Evolutionary conservation across 2,329 filamentous ascomycete genomes (phyloP), one percentile per base, ranked within the genome.

Genomic region (Aspergillus jensenii): DNA sequence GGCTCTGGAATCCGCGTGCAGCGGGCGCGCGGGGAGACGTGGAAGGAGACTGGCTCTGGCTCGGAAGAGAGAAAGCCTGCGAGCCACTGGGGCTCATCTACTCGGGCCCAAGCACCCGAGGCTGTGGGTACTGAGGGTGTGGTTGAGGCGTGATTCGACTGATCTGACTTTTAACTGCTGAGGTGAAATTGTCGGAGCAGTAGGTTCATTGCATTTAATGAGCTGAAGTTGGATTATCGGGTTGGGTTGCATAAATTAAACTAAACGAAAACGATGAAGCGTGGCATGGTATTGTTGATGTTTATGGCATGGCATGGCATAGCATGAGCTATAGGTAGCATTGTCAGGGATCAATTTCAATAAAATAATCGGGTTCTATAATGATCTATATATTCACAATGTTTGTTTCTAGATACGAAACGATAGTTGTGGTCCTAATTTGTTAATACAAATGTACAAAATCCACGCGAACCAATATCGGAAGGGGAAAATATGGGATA

Each of bases 1-100:
- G 76, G 75, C 21, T 67, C 67, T 35, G 67, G 65, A 11, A 60
- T 79, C 41, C 70, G 72, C 7, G 74, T 79, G 46, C 72, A 74
- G 59, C 71, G 69, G 58, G 77, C 77, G 21, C 68, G 74, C 15
- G 76, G 76, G 31, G 70, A 75, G 59, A 70, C 69, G 17, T 63
- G 55, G 61, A 69, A 21, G 70, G 60, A 58, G 50, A 62, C 58
- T 27, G 27, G 27, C 7, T 48, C 58, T 17, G 17, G 27, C 7
- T 48, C 17, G 4, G 59, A 33, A 49, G 56, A 46, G 55, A 58
- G 21, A 60, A 25, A 23, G 35, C 53, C 48, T 46, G 58, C 11
- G 45, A 33, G 17, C 21, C 52, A 44, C 9, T 46, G 52, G 43
- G 33, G 27, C 9, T 33, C 52, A n/a, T 46, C 51, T 4, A 47